Evolutionary conservation across 176 grass and related monocot genomes (phyloP).

Genomic region (Cenchrus americanus): DNA sequence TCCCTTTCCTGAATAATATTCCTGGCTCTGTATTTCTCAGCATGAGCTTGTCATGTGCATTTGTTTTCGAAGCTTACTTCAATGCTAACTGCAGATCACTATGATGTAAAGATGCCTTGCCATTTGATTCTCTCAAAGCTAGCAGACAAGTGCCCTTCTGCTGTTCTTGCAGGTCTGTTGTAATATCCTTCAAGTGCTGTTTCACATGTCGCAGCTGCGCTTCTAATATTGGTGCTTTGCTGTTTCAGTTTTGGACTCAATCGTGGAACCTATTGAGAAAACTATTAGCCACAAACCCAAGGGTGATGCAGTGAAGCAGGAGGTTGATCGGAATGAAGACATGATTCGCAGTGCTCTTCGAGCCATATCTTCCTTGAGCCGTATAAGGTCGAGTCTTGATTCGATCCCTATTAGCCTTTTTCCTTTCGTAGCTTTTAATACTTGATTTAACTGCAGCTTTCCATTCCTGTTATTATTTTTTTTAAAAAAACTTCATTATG

Average conservation of each 20-base stretch:
- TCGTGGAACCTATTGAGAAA: slow-evolving; percentile 92
- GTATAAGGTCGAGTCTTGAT: slow-evolving; percentile 64
- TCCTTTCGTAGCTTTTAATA: background rate
- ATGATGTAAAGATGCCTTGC: slow-evolving; percentile 99
- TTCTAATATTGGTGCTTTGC: slow-evolving; percentile 32
- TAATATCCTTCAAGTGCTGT: background rate
- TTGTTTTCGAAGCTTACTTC: no score
- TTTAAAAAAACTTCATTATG: background rate
- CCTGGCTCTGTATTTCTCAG: background rate
- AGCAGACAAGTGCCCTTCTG: slow-evolving; percentile 97
- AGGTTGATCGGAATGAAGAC: slow-evolving; percentile 95
- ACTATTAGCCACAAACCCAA: slow-evolving; percentile 92
- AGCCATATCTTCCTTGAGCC: slow-evolving; percentile 80
- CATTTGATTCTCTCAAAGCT: slow-evolving; percentile 99
- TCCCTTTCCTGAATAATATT: background rate
- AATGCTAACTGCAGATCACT: slow-evolving; percentile 71
- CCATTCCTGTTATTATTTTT: background rate
- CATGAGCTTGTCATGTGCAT: background rate
- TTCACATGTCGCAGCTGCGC: background rate
- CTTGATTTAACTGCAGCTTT: background rate
- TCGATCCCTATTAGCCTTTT: background rate
- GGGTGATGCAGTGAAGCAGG: slow-evolving; percentile 96
- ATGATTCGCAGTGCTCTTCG: slow-evolving; percentile 97
- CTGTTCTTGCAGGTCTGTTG: slow-evolving; percentile 82
- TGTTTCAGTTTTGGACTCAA: slow-evolving; percentile 83